phyloP scores from a whole-genome alignment of 129 eudicot species.

The Ambrosia artemisiifolia region DNA sequence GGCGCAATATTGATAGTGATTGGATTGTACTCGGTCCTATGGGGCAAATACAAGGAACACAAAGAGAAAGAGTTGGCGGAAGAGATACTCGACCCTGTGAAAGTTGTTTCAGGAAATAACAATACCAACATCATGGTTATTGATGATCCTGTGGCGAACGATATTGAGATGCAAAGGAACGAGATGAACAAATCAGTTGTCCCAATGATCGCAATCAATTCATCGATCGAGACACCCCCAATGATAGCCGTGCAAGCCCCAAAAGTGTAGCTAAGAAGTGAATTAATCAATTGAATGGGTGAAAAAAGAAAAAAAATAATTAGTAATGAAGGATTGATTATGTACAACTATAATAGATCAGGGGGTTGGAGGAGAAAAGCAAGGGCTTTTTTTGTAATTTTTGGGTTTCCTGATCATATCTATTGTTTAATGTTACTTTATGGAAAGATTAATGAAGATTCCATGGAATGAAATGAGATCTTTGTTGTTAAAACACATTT shows the following conservation, averaged over 20 bases:
- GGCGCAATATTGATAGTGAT: slow-evolving; percentile 76
- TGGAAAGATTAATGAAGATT: slow-evolving; percentile 28
- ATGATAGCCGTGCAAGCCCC: slow-evolving; percentile 79
- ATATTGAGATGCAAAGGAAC: slow-evolving; percentile 44
- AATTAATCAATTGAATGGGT: background rate
- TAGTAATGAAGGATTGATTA: slow-evolving; percentile 5
- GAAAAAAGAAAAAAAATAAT: background rate
- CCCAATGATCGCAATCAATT: slow-evolving; percentile 51
- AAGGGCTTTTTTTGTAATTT: slow-evolving; percentile 49
- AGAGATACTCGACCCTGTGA: slow-evolving; percentile 57
- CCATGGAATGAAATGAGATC: slow-evolving; percentile 31
- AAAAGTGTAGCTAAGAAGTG: slow-evolving; percentile 22
- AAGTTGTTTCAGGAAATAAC: slow-evolving; percentile 29
- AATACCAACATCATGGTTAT: slow-evolving; percentile 8
- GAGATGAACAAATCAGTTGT: slow-evolving; percentile 23
- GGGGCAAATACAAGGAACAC: slow-evolving; percentile 95
- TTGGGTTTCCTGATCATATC: slow-evolving; percentile 12
- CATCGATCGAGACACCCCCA: slow-evolving; percentile 56
- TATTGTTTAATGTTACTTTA: background rate
- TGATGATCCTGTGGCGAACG: slow-evolving; percentile 44
- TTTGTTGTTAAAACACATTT: slow-evolving; percentile 19
- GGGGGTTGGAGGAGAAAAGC: slow-evolving; percentile 22
- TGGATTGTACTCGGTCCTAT: slow-evolving; percentile 82
- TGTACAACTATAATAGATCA: slow-evolving; percentile 33
- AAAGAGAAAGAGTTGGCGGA: slow-evolving; percentile 60